phyloP scores from a whole-genome alignment of 139 green algal genomes.

The Marvania coccoides region DNA sequence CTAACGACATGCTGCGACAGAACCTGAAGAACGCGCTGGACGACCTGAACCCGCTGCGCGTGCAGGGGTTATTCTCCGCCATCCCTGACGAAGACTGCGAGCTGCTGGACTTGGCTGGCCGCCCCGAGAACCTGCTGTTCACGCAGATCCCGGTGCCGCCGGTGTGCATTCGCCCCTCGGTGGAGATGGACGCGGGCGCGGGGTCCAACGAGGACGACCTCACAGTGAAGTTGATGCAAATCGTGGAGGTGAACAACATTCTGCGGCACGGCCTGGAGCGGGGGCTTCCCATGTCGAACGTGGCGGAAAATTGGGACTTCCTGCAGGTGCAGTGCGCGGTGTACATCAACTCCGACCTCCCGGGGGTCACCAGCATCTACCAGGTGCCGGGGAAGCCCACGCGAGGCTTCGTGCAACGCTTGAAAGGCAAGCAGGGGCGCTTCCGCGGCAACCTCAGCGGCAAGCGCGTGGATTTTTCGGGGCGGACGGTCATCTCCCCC shows the following conservation, averaged over 20 bases:
- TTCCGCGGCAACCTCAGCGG: slow-evolving; percentile 95
- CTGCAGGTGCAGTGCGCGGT: slow-evolving; percentile 64
- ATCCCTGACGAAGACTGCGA: slow-evolving; percentile 60
- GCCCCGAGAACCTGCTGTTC: slow-evolving; percentile 83
- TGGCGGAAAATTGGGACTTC: slow-evolving; percentile 79
- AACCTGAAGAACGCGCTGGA: slow-evolving; percentile 60
- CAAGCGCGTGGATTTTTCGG: slow-evolving; percentile 97
- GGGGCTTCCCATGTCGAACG: slow-evolving; percentile 3
- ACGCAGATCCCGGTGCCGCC: slow-evolving; percentile 85
- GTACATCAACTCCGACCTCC: slow-evolving; percentile 94
- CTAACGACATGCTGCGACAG: slow-evolving; percentile 56
- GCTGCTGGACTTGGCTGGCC: slow-evolving; percentile 48
- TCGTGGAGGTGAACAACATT: slow-evolving; percentile 86
- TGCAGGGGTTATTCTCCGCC: slow-evolving; percentile 67
- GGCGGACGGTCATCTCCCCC: slow-evolving; percentile 94
- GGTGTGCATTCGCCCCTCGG: slow-evolving; percentile 88
- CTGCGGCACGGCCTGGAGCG: slow-evolving; percentile 60
- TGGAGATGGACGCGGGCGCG: slow-evolving; percentile 89
- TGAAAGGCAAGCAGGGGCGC: slow-evolving; percentile 98
- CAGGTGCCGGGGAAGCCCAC: slow-evolving; percentile 69
- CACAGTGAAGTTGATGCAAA: slow-evolving; percentile 93
- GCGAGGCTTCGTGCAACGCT: slow-evolving; percentile 93
- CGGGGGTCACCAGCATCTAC: slow-evolving; percentile 64
- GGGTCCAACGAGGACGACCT: slow-evolving; percentile 98
- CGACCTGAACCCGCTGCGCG: slow-evolving; percentile 88